A percentile compares a stretch with the other conserved stretches of the same genome.
Conservation (phyloP, 768 basidiomycete genomes). For the Panaeolus cyanescens region DNA sequence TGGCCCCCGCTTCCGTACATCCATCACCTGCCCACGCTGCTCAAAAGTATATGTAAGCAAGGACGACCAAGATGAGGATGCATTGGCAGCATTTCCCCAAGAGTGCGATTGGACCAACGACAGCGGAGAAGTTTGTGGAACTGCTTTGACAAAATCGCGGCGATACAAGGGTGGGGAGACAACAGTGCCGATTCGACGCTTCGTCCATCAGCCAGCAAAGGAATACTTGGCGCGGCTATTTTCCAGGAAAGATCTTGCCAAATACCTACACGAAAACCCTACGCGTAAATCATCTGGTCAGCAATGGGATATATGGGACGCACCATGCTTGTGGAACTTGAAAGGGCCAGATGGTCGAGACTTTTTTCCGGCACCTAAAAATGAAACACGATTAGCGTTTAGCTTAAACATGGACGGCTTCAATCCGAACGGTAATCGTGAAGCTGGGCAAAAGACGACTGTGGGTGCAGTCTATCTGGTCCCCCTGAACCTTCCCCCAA, state of each 20-base stretch:
- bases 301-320: background rate
- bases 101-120: no score
- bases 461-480: slow-evolving; percentile 9
- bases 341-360: background rate
- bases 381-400: slow-evolving; percentile 5
- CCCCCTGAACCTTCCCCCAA: background rate
- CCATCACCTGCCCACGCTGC: background rate
- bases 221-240: background rate
- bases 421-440: slow-evolving; percentile 1
- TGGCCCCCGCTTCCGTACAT: background rate
- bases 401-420: slow-evolving; percentile 6
- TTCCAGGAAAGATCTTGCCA: background rate
- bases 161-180: background rate
- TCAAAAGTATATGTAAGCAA: background rate
- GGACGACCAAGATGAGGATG: no score
- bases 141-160: background rate
- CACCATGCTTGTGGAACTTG: background rate
- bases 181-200: background rate
- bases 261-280: background rate
- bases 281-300: background rate
- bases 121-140: background rate
- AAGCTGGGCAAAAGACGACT: slow-evolving; percentile 3
- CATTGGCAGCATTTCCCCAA: no score
- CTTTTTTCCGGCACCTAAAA: slow-evolving; percentile 2
- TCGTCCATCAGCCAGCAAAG: background rate